A percentile compares a stretch with the other conserved stretches of the same genome.
Conservation (phyloP, 2,329 filamentous ascomycete species). For the Venturia carpophila region DNA sequence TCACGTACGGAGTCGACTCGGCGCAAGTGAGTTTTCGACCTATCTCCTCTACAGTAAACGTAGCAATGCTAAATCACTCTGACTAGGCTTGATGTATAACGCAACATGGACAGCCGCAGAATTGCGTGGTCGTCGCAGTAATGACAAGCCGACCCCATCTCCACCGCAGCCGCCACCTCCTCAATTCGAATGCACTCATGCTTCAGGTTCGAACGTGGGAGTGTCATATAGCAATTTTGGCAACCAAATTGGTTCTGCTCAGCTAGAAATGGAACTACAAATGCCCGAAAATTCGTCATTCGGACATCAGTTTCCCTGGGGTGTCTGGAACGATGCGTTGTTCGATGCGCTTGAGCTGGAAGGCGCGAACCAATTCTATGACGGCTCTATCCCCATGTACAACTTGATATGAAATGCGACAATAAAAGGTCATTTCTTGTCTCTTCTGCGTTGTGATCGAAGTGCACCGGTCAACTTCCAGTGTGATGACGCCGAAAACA, state of each 20-base stretch:
- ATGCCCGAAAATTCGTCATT: not conserved
- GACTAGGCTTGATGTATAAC: conserved; percentile 17
- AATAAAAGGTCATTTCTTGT: not conserved
- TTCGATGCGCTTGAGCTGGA: conserved; percentile 19
- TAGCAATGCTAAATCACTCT: not conserved
- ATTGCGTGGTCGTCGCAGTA: conserved; percentile 15
- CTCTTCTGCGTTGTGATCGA: not conserved
- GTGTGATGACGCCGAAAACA: too few relatives aligned
- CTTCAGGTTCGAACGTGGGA: not conserved
- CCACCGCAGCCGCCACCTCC: not conserved
- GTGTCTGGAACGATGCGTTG: conserved; percentile 19
- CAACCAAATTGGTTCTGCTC: not conserved
- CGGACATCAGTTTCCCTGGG: conserved; percentile 19
- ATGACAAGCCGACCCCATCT: conserved; percentile 6
- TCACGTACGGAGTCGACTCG: conserved; percentile 19
- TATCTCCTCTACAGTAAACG: not conserved
- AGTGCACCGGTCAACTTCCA: too few relatives aligned
- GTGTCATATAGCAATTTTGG: not conserved
- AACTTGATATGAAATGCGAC: not conserved
- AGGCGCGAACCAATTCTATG: not conserved
- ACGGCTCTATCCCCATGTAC: not conserved
- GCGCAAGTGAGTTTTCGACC: conserved; percentile 7
- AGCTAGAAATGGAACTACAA: not conserved
- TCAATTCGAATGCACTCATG: not conserved
- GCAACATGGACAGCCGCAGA: conserved; percentile 19